These are phyloP conservation scores for Solanum chacoense DNA, from an alignment of 305 asterid genomes.

Conservation along the genomic window DNA sequence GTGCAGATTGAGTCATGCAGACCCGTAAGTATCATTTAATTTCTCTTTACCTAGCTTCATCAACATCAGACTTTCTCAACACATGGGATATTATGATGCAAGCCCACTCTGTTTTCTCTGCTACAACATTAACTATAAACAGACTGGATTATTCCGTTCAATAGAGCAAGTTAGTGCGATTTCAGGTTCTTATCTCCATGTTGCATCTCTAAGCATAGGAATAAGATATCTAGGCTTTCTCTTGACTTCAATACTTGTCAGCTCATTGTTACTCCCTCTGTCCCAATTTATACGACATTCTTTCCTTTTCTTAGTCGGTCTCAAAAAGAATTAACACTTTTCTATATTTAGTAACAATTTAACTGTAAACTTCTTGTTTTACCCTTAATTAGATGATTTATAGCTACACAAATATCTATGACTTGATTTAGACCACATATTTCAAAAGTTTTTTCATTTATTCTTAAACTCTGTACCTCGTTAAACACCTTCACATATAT, in stretches of 20 bases:
- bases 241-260: not conserved
- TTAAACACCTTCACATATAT: not conserved
- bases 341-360: not conserved
- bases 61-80: not conserved
- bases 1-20: conserved; percentile 80
- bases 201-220: not conserved
- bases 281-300: not conserved
- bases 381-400: not conserved
- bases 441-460: not conserved
- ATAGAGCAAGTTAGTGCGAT: not conserved
- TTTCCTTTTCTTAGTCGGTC: not conserved
- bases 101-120: not conserved
- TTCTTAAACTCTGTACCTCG: not conserved
- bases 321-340: too few species aligned
- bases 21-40: conserved; percentile 61
- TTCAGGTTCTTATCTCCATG: not conserved
- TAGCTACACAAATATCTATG: not conserved
- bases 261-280: not conserved
- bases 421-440: not conserved
- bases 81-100: not conserved
- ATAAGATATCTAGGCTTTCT: not conserved
- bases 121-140: not conserved
- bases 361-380: not conserved
- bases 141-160: not conserved
- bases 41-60: not conserved